Evolutionary conservation across 2,329 filamentous ascomycete genomes (phyloP), one percentile per base, ranked within the genome.

Genomic region (Pezicula rhizophila): DNA sequence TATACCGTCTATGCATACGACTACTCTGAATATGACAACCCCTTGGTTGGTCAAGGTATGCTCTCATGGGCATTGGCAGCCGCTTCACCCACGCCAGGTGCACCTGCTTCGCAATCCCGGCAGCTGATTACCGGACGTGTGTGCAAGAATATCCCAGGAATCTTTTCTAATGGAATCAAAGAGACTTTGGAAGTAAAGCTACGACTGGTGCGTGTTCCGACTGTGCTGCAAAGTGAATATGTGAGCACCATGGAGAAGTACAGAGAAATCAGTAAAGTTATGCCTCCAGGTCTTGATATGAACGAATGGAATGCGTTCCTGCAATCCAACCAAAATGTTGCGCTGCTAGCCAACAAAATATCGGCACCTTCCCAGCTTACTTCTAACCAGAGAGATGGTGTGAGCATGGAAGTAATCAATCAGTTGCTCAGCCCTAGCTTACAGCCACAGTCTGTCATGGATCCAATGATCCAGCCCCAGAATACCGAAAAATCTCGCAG

Each of bases 1-100:
- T 99, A 93, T 70, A 93, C 90, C n/a, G 84, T 99, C 49, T 99
- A 99, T 69, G 90, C 92, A 26, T 89, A 89, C 71, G 93, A 99
- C 68, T 97, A 92, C 67, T 96, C 93, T 11, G 93, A 99, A 69
- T 87, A 88, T 55, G 91, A 96, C 63, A 89, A 85, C 15, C 93
- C 95, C 46, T 77, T 97, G 48, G 92, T 96, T 20, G 93, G 93
- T 18, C 92, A 99, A 68, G 93, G 95, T 46, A 89, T 97, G 83
- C 75, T 99, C 17, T 97, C 93, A 34, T 86, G 87, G 79, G 82
- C 85, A 18, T 75, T 97, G 41, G 77, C 79, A 44, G 54, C 64
- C 48, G 68, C 78, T 46, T 79, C 80, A 64, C 62, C 76, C 47
- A 75, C 74, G 12, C 75, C 77, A 8, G 72, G 76, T 51, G 73